A percentile compares a stretch with the other conserved stretches of the same genome.
These are phyloP conservation scores for Luvunga scandens DNA, from an alignment of 345 rosid species.

Conservation along the genomic window DNA sequence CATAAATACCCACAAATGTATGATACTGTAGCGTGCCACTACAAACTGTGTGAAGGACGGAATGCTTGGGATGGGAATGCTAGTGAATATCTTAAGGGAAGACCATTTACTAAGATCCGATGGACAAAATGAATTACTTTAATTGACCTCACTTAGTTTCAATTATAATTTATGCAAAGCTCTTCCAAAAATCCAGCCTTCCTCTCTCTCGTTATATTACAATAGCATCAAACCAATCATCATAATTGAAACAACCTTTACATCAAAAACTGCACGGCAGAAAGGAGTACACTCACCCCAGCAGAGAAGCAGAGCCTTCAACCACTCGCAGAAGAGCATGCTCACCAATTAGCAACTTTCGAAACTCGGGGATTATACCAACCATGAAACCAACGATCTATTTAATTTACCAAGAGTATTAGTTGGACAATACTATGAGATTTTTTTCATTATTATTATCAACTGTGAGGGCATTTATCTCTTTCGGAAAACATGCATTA, in stretches of 20 bases:
- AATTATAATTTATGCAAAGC: not conserved
- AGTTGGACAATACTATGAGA: not conserved
- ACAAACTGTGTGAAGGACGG: not conserved
- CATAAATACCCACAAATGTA: not conserved
- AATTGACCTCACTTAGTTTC: not conserved
- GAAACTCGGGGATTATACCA: conserved; percentile 22
- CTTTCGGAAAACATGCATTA: not conserved
- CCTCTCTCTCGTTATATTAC: not conserved
- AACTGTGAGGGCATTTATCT: not conserved
- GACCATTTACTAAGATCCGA: not conserved
- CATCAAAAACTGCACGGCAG: not conserved
- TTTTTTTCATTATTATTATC: not conserved
- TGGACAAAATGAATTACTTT: not conserved
- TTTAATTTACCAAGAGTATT: not conserved
- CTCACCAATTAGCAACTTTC: conserved; percentile 25
- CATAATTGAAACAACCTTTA: not conserved
- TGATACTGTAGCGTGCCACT: not conserved
- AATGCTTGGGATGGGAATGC: not conserved
- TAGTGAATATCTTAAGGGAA: not conserved
- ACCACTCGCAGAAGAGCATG: conserved; percentile 34
- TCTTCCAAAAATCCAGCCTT: not conserved
- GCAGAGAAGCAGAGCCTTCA: conserved; percentile 20
- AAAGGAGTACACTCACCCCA: conserved; percentile 22
- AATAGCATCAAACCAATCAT: not conserved
- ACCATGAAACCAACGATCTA: conserved; percentile 27